phyloP scores from a whole-genome alignment of 306 rosid species.

The Trifolium repens region DNA sequence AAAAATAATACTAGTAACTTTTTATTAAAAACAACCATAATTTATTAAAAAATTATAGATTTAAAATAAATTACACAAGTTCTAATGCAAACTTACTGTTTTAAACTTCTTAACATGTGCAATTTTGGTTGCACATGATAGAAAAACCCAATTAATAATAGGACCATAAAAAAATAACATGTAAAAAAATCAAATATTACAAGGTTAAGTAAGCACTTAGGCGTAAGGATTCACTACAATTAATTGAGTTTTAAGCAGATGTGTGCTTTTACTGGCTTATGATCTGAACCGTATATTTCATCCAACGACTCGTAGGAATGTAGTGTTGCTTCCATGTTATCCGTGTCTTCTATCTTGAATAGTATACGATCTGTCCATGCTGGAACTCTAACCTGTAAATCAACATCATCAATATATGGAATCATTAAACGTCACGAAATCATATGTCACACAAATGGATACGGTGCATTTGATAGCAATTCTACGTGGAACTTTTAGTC shows the following conservation, averaged over 20 bases:
- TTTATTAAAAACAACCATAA: too few species aligned
- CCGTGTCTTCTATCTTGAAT: conserved; percentile 57
- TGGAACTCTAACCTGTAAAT: conserved; percentile 68
- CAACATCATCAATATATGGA: background rate
- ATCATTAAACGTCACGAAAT: background rate
- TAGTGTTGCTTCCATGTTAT: conserved; percentile 52
- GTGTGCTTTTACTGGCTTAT: conserved; percentile 75
- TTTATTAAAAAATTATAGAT: too few species aligned
- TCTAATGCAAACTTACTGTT: too few species aligned
- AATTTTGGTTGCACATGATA: too few species aligned
- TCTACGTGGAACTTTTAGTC: background rate
- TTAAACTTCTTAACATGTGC: too few species aligned
- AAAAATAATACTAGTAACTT: too few species aligned
- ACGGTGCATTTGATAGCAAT: too few species aligned
- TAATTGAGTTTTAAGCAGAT: conserved; percentile 53
- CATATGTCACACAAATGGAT: background rate
- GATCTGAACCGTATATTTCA: conserved; percentile 67
- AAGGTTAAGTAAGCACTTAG: background rate
- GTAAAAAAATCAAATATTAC: background rate
- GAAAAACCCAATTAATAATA: background rate
- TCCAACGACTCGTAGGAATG: conserved; percentile 65
- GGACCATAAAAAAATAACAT: background rate
- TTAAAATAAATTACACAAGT: too few species aligned
- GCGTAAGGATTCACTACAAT: background rate
- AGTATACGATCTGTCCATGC: conserved; percentile 78